Percentiles rank a stretch among this genome's conserved stretches.
Conservation (phyloP, 495 filamentous ascomycete genomes). For the Penicillium paradoxum region DNA sequence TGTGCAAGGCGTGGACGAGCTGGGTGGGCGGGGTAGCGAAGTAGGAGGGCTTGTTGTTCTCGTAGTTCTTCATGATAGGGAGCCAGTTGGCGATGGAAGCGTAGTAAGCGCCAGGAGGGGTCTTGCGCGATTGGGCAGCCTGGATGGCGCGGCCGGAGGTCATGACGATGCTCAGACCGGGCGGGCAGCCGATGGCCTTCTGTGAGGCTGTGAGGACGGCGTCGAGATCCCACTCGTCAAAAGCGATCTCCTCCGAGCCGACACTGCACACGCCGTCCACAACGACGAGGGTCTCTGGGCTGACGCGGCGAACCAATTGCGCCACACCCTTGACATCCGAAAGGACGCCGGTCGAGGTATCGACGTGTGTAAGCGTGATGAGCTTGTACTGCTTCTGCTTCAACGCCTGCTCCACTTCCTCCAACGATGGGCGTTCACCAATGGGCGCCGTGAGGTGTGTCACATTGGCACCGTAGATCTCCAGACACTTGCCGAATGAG, state of each 20-base stretch:
- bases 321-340: slow-evolving; percentile 81
- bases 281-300: slow-evolving; percentile 81
- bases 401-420: slow-evolving; percentile 80
- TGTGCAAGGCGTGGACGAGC: slow-evolving; percentile 90
- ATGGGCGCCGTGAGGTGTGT: slow-evolving; percentile 87
- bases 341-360: slow-evolving; percentile 93
- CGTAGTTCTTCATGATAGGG: slow-evolving; percentile 98
- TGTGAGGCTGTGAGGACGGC: slow-evolving; percentile 91
- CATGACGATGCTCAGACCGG: slow-evolving; percentile 89
- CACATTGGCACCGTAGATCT: slow-evolving; percentile 81
- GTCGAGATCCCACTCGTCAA: slow-evolving; percentile 92
- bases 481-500: slow-evolving; percentile 86
- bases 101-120: slow-evolving; percentile 80
- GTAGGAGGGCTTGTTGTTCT: slow-evolving; percentile 93
- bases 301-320: slow-evolving; percentile 75
- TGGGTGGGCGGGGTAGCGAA: slow-evolving; percentile 96
- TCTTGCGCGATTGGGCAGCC: slow-evolving; percentile 70
- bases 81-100: slow-evolving; percentile 96
- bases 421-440: slow-evolving; percentile 80
- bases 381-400: slow-evolving; percentile 86
- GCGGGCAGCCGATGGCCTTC: slow-evolving; percentile 93
- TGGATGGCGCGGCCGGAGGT: slow-evolving; percentile 85
- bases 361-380: slow-evolving; percentile 92
- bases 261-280: slow-evolving; percentile 98
- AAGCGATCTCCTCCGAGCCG: slow-evolving; percentile 89